Base-by-base conservation (phyloP, 805 yeast genomes). In the Candida anglica region DNA sequence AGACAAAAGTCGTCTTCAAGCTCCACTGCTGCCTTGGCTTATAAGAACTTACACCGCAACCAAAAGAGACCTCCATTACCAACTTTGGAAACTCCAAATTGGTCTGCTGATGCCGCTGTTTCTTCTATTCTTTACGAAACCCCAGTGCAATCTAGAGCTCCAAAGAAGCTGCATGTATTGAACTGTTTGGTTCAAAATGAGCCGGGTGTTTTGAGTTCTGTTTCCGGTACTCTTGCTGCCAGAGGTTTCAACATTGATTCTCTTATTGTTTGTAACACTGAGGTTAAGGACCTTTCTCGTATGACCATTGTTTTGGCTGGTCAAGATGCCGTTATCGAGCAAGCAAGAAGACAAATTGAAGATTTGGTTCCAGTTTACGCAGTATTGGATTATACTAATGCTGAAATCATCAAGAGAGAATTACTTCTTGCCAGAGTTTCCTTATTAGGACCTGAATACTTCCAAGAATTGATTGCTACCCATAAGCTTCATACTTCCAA, bases 161-260 rank as follows among this genome's bases (percentile, higher is more conserved):
- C 88, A 27, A 70, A 74, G 47, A 81, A 83, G 46, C 85, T 85
- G 52, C 98, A 93, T 51, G 94, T 93, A 28, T 73, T 93, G 58
- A 93, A 91, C 73, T 93, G 98, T 68, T 73, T 93, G 56, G 98
- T 93, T 13, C 98, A 93, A 66, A 91, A 93, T 62, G 98, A 93
- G 66, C 98, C 98, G 6, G 98, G 98, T 73, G 98, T 93, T 29
- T 70, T 93, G 50, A 82, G 95, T 22, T 77, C 91, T 36, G 86
- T 93, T 27, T 84, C 97, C 5, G 96, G 97, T 36, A 88, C 95
- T 34, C 73, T 93, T 47, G 98, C 98, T 24, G 98, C 97, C 25
- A 77, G 98, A 60, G 98, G 98, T 13, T 93, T 93, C 78, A 93
- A 93, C 69, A 93, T 93, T 53, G 98, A 93, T 61, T 91, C 98